A percentile compares a stretch with the other conserved stretches of the same genome.
phyloP scores from a whole-genome alignment of 768 basidiomycete species.

The Naganishia kalamii region DNA sequence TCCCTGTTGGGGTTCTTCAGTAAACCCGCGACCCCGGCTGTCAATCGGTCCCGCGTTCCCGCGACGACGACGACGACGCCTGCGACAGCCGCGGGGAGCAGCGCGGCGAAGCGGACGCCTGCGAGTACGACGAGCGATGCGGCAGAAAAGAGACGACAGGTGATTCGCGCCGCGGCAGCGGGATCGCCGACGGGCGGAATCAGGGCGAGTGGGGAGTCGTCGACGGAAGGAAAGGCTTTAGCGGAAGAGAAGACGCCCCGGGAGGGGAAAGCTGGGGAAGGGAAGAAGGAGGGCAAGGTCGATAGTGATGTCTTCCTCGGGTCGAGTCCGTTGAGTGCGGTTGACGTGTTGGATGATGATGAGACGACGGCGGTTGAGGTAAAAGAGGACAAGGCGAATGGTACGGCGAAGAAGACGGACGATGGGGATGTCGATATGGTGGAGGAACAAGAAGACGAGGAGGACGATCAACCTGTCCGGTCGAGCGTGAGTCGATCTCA shows the following conservation, averaged over 20 bases:
- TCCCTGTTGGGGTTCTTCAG: slow-evolving; percentile 45
- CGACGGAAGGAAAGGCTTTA: not conserved
- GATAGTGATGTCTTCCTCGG: slow-evolving; percentile 3
- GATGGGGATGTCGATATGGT: slow-evolving; percentile 26
- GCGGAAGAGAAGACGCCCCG: not conserved
- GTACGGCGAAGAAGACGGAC: not conserved
- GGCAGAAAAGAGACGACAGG: slow-evolving; percentile 9
- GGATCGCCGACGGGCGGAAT: not conserved
- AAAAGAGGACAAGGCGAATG: not conserved
- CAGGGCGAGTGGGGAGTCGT: not conserved
- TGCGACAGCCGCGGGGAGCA: not conserved
- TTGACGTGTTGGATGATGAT: not conserved
- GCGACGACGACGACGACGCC: not conserved
- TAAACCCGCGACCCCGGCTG: slow-evolving; percentile 28
- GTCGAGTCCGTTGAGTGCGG: not conserved
- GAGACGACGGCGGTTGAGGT: not conserved
- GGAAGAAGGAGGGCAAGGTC: not conserved
- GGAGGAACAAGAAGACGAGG: slow-evolving; percentile 26
- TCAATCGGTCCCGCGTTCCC: not conserved
- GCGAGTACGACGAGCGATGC: slow-evolving; percentile 1
- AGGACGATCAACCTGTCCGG: slow-evolving; percentile 26
- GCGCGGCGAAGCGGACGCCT: not conserved
- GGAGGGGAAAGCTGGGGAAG: no score
- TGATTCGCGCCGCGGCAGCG: not conserved
- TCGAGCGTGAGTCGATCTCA: slow-evolving; percentile 29